Conservation (phyloP, 768 basidiomycete species). For the Lenzites betulinus region DNA sequence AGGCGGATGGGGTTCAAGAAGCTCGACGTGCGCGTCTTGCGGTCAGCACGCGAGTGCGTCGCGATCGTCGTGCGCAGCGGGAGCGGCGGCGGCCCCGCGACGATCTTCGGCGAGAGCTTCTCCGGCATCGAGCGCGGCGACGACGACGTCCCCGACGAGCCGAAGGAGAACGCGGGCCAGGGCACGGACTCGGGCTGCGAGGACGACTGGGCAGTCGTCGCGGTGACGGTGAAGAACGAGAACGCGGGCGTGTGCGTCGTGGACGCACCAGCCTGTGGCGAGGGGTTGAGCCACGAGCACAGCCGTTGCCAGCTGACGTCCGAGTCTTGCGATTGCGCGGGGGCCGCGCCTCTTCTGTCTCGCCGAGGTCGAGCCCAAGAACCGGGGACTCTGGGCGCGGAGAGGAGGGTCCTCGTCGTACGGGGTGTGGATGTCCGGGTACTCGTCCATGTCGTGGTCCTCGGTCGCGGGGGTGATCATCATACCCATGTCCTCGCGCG, state of each 20-base stretch:
- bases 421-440: constrained; percentile 24
- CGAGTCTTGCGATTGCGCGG: neutral
- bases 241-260: constrained; percentile 15
- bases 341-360: neutral
- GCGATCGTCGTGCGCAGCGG: constrained; percentile 19
- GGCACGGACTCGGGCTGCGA: constrained; percentile 22
- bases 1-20: constrained; percentile 37
- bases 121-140: constrained; percentile 19
- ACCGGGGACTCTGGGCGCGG: constrained; percentile 30
- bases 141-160: constrained; percentile 12
- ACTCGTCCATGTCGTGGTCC: constrained; percentile 28
- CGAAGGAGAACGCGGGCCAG: constrained; percentile 22
- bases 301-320: constrained; percentile 21
- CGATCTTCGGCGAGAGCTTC: constrained; percentile 15
- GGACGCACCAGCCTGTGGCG: constrained; percentile 11
- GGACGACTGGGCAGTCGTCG: constrained; percentile 20
- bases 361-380: constrained; percentile 27
- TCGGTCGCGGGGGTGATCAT: constrained; percentile 25
- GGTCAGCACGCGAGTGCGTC: constrained; percentile 9
- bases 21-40: constrained; percentile 31
- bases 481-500: constrained; percentile 24
- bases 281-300: constrained; percentile 18
- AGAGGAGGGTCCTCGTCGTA: constrained; percentile 20
- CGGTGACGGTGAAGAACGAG: constrained; percentile 20
- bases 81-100: constrained; percentile 19